These are phyloP conservation scores for Scedosporium dehoogii DNA, from an alignment of 2,329 filamentous ascomycete genomes.

Conservation along the genomic window DNA sequence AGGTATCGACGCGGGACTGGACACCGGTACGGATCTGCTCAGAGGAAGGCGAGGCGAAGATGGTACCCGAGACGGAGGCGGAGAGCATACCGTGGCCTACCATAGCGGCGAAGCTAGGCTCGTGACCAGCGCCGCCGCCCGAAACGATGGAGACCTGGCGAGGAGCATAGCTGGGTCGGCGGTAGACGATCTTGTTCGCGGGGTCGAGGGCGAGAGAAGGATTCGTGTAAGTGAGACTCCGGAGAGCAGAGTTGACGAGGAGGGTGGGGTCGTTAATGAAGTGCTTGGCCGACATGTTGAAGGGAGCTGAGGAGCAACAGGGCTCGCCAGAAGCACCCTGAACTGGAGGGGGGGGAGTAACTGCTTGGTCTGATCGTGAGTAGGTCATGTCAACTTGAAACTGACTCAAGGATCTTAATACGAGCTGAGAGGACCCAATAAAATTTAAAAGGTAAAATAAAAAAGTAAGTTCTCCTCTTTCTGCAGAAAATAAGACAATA, in stretches of 20 bases:
- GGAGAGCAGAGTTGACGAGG: slow-evolving; percentile 68
- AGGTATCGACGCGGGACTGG: slow-evolving; percentile 58
- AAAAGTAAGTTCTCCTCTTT: not conserved
- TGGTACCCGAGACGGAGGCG: slow-evolving; percentile 76
- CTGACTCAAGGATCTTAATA: not conserved
- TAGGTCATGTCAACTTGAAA: not conserved
- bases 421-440: not conserved
- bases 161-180: slow-evolving; percentile 42
- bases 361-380: not conserved
- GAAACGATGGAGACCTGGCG: slow-evolving; percentile 72
- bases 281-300: slow-evolving; percentile 57
- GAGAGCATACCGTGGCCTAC: slow-evolving; percentile 74
- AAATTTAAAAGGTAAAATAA: too few relatives aligned
- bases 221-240: slow-evolving; percentile 71
- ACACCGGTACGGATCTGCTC: slow-evolving; percentile 76
- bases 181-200: slow-evolving; percentile 77
- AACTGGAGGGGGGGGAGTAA: not conserved
- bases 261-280: slow-evolving; percentile 78
- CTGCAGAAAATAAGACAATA: not conserved
- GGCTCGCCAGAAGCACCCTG: not conserved
- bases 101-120: slow-evolving; percentile 78
- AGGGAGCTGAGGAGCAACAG: not conserved
- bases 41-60: slow-evolving; percentile 72
- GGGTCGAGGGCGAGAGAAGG: slow-evolving; percentile 70
- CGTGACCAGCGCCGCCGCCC: slow-evolving; percentile 83